phyloP scores from a whole-genome alignment of 1,139 yeast species.

The Lodderomyces pseudojiufengensis region DNA sequence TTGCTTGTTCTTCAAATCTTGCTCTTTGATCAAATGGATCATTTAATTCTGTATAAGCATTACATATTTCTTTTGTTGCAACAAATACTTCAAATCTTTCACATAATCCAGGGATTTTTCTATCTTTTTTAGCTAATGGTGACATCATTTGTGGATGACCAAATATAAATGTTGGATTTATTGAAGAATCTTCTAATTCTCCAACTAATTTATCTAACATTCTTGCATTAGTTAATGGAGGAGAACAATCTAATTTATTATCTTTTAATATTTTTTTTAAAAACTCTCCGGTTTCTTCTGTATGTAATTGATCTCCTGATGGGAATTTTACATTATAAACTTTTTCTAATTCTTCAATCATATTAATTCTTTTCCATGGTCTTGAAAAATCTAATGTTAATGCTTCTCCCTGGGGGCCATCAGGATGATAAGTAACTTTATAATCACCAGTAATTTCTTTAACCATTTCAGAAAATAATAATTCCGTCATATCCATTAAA shows the following conservation, averaged over 20 bases:
- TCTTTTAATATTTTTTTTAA: constrained; percentile 75
- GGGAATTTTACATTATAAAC: constrained; percentile 87
- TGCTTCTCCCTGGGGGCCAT: constrained; percentile 76
- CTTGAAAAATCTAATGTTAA: constrained; percentile 82
- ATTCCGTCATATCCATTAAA: constrained; percentile 94
- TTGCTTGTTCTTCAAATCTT: constrained; percentile 97
- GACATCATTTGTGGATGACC: constrained; percentile 99
- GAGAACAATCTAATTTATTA: constrained; percentile 85
- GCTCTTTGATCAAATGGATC: constrained; percentile 98
- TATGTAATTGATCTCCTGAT: constrained; percentile 90
- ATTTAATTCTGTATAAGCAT: constrained; percentile 97
- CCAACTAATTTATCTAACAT: constrained; percentile 98
- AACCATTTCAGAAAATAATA: constrained; percentile 94
- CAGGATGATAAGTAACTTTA: constrained; percentile 81
- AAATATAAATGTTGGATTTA: constrained; percentile 95
- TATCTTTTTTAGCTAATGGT: constrained; percentile 95
- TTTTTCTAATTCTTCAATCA: constrained; percentile 95
- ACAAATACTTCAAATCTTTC: constrained; percentile 98
- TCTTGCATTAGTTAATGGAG: constrained; percentile 97
- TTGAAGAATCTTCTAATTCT: constrained; percentile 85
- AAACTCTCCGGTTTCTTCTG: constrained; percentile 89
- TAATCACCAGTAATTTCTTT: constrained; percentile 90
- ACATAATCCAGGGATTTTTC: constrained; percentile 89
- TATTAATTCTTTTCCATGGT: constrained; percentile 98
- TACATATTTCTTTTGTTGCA: constrained; percentile 96